phyloP scores from a whole-genome alignment of 441 rosid genomes.

The Theobroma grandiflorum region DNA sequence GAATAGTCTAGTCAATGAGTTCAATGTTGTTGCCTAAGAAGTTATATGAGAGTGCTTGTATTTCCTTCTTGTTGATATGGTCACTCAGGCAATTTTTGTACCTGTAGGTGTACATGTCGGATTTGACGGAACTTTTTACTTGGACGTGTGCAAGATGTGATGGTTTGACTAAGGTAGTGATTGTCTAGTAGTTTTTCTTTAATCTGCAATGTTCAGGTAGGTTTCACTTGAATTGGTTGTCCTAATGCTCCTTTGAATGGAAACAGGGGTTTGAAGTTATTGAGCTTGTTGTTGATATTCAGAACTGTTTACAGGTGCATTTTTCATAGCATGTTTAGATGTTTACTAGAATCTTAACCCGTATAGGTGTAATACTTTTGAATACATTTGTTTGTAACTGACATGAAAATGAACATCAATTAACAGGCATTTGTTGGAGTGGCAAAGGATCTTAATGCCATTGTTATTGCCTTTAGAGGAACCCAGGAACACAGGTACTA shows the following conservation, averaged over 20 bases:
- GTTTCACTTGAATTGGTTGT: constrained; percentile 6
- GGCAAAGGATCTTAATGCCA: constrained; percentile 79
- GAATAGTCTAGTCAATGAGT: background rate
- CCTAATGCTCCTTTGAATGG: constrained; percentile 27
- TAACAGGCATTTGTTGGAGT: constrained; percentile 91
- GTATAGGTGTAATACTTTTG: background rate
- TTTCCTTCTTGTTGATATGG: background rate
- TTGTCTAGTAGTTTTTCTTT: constrained; percentile 19
- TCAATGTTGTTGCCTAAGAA: constrained; percentile 3
- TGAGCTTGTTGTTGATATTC: constrained; percentile 79
- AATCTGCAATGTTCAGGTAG: constrained; percentile 9
- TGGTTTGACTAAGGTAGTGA: constrained; percentile 68
- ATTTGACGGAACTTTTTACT: constrained; percentile 73
- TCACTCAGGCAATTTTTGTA: constrained; percentile 30
- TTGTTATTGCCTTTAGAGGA: constrained; percentile 93
- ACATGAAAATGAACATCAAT: constrained; percentile 21
- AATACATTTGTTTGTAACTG: background rate
- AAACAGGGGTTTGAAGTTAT: constrained; percentile 86
- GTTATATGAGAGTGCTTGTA: background rate
- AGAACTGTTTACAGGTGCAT: constrained; percentile 86
- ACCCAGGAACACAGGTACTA: constrained; percentile 87
- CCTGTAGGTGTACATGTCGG: constrained; percentile 83
- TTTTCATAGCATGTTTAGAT: background rate
- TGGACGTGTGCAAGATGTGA: constrained; percentile 93
- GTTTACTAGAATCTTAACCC: background rate